Conservation (phyloP, 345 rosid genomes). For the Hypericum androsaemum region DNA sequence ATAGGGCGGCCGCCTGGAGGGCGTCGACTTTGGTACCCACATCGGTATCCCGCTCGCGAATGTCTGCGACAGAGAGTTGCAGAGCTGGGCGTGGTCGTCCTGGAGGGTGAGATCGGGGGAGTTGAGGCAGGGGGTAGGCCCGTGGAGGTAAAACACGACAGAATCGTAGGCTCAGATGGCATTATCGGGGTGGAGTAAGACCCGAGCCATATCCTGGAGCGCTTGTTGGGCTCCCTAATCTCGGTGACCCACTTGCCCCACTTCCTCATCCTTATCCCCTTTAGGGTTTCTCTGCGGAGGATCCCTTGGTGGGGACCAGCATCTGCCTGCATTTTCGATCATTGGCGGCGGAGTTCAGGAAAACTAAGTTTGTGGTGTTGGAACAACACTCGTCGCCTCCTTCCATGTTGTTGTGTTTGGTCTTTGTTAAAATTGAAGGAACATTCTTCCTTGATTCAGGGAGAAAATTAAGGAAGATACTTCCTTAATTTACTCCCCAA, state of each 20-base stretch:
- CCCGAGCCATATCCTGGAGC: conserved; percentile 43
- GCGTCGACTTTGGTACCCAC: conserved; percentile 43
- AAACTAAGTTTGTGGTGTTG: background rate
- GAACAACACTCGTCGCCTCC: conserved; percentile 8
- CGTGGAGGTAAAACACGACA: conserved; percentile 41
- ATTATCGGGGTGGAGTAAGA: conserved; percentile 36
- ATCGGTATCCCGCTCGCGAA: conserved; percentile 36
- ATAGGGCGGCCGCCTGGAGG: no score
- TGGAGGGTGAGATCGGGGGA: no score
- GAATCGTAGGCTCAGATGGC: conserved; percentile 43
- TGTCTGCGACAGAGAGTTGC: no score
- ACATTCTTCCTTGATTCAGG: no score
- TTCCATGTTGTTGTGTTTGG: no score
- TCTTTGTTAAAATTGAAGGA: no score
- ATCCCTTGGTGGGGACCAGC: conserved; percentile 7
- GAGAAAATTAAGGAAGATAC: no score
- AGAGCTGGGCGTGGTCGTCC: no score
- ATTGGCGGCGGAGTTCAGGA: background rate
- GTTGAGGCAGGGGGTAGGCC: conserved; percentile 42
- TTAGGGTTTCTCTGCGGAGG: conserved; percentile 22
- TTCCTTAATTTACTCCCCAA: no score
- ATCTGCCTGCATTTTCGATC: conserved; percentile 10
- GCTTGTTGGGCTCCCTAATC: conserved; percentile 41
- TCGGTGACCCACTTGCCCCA: conserved; percentile 53
- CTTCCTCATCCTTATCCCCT: conserved; percentile 46